phyloP scores from a whole-genome alignment of 495 filamentous ascomycete species.

The Tuber umbilicatum region DNA sequence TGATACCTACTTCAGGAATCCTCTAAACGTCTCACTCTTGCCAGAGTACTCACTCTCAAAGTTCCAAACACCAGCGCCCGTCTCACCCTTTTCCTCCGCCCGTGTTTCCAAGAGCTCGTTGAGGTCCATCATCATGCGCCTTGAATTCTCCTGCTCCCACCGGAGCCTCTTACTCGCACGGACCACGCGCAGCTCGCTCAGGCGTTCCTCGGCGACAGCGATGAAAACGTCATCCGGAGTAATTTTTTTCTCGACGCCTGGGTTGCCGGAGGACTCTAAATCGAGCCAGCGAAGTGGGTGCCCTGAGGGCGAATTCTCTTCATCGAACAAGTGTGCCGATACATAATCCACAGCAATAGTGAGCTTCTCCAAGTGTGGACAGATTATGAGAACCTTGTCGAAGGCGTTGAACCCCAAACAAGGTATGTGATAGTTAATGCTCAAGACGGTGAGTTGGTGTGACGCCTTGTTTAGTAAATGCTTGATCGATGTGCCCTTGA shows the following conservation, averaged over 20 bases:
- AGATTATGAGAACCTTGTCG: constrained; percentile 42
- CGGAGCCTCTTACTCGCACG: constrained; percentile 42
- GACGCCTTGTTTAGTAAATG: constrained; percentile 27
- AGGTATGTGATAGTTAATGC: constrained; percentile 39
- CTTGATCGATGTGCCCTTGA: constrained; percentile 18
- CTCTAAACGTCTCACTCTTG: constrained; percentile 24
- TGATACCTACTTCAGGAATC: constrained; percentile 25
- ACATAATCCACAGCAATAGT: constrained; percentile 45
- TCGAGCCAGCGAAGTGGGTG: constrained; percentile 44
- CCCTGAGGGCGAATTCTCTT: constrained; percentile 27
- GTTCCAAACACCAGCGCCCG: constrained; percentile 34
- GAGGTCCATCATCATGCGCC: constrained; percentile 41
- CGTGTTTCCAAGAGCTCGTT: constrained; percentile 43
- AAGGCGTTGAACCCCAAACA: constrained; percentile 41
- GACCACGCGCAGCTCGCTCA: constrained; percentile 43
- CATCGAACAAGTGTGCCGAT: constrained; percentile 41
- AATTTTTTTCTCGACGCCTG: constrained; percentile 41
- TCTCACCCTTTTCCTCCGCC: constrained; percentile 26
- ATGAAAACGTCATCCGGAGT: constrained; percentile 42
- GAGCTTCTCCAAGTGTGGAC: constrained; percentile 42
- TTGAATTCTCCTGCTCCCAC: constrained; percentile 33
- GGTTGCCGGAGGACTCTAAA: constrained; percentile 42
- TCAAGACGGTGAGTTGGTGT: constrained; percentile 39
- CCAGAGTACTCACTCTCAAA: constrained; percentile 22
- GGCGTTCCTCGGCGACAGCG: constrained; percentile 42